These are phyloP conservation scores for Pachyrhizus erosus DNA, from an alignment of 306 rosid species.

Conservation along the genomic window DNA sequence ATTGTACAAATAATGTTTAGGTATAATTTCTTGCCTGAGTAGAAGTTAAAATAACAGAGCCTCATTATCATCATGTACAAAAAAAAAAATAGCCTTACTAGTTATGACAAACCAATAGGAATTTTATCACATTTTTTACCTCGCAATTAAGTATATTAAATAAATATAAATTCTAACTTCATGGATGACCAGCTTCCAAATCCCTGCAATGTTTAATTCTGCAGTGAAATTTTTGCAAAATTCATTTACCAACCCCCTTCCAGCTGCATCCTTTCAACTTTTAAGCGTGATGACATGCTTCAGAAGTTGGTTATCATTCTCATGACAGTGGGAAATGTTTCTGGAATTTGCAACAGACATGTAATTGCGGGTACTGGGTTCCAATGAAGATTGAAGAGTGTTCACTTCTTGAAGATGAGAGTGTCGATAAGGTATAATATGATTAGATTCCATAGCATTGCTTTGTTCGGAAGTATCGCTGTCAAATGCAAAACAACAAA, in stretches of 20 bases:
- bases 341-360: slow-evolving; percentile 45
- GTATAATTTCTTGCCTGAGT: not conserved
- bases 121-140: not conserved
- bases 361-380: slow-evolving; percentile 29
- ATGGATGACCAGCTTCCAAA: not conserved
- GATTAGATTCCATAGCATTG: slow-evolving; percentile 28
- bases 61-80: slow-evolving; percentile 9
- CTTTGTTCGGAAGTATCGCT: slow-evolving; percentile 17
- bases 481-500: slow-evolving; percentile 24
- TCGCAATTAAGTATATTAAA: not conserved
- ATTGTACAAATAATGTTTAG: not conserved
- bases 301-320: slow-evolving; percentile 47
- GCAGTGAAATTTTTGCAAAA: not conserved
- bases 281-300: slow-evolving; percentile 8
- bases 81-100: not conserved
- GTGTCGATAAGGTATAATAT: slow-evolving; percentile 14
- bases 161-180: not conserved
- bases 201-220: not conserved
- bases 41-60: not conserved
- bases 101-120: not conserved
- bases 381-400: slow-evolving; percentile 42
- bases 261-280: not conserved
- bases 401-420: slow-evolving; percentile 24
- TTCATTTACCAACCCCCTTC: not conserved
- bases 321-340: slow-evolving; percentile 36